Evolutionary conservation across 345 rosid genomes (phyloP), one percentile per base, ranked within the genome.

Genomic region (Microcos paniculata): DNA sequence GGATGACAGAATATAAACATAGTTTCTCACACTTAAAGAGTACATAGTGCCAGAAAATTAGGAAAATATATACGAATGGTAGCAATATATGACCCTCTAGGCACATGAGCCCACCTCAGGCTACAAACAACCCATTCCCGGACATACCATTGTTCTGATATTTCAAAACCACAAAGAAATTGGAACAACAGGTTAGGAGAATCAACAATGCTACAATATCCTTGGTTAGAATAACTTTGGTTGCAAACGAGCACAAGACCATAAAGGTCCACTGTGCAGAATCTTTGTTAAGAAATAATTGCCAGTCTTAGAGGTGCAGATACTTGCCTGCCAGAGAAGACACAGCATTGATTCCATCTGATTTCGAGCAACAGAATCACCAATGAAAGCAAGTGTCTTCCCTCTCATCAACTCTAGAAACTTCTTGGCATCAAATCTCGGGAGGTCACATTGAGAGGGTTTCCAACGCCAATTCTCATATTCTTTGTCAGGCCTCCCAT

Each of bases 271-370:
- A 31, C 28, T 59, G 23, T 24, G 23, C 40, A 4, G 11, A 23
- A 62, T 16, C 6, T 26, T 69, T 61, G 53, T 24, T 35, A 30
- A 61, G 7, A 63, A 23, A 78, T 55, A 62, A 74, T 63, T 21
- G 12, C 38, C 15, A 49, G 26, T 69, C 49, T 30, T 28, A 49
- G 62, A 33, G 52, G 15, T 52, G 45, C 4, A 31, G 63, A 82
- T 43, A 86, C 90, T 88, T 84, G 85, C 99, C 98, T 93, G 99
- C 98, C 98, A 96, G 56, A 96, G 97, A 88, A 96, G 93, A 84
- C 99, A 96, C 80, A 96, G 11, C 90, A 96, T 82, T 23, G 99
- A 92, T 74, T 96, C 99, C 98, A 94, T 94, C 84, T 96, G 99
- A 77, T 96, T 96, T 71, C 97, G 97, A 80, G 99, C 98, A 73